phyloP scores from a whole-genome alignment of 202 grass and related monocot species.

The Hordeum pubiflorum region DNA sequence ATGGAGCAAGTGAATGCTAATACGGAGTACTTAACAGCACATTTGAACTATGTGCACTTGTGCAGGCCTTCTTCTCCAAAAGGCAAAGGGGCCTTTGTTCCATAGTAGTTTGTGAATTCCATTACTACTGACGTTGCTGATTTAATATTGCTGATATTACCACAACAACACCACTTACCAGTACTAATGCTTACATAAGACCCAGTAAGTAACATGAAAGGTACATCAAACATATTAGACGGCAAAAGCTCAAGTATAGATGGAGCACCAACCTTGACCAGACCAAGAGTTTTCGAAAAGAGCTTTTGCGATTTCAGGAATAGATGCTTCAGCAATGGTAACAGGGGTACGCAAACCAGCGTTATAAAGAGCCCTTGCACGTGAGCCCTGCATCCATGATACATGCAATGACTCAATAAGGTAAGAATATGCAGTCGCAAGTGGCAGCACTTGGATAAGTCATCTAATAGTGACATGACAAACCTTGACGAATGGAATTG shows the following conservation, averaged over 20 bases:
- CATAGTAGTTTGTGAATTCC: background rate
- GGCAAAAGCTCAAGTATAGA: conserved; percentile 17
- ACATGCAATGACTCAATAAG: background rate
- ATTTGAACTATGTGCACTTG: background rate
- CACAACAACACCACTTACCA: background rate
- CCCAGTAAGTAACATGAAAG: background rate
- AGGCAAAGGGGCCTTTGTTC: background rate
- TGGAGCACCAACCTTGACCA: conserved; percentile 47
- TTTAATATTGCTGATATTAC: conserved; percentile 1
- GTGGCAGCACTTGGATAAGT: conserved; percentile 2
- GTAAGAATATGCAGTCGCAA: conserved; percentile 17
- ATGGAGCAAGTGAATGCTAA: conserved; percentile 1
- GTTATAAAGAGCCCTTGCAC: conserved; percentile 88
- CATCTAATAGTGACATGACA: conserved; percentile 14
- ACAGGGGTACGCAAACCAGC: conserved; percentile 67
- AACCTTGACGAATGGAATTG: conserved; percentile 91
- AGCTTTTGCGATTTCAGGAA: conserved; percentile 77
- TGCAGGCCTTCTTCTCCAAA: background rate
- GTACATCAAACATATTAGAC: background rate
- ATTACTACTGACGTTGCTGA: background rate
- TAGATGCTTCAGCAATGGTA: conserved; percentile 86
- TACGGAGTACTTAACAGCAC: background rate
- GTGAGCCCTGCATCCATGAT: conserved; percentile 56
- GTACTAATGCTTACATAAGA: background rate
- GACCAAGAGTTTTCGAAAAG: conserved; percentile 76